Conservation (phyloP, 306 rosid species). For the Quercus dentata region DNA sequence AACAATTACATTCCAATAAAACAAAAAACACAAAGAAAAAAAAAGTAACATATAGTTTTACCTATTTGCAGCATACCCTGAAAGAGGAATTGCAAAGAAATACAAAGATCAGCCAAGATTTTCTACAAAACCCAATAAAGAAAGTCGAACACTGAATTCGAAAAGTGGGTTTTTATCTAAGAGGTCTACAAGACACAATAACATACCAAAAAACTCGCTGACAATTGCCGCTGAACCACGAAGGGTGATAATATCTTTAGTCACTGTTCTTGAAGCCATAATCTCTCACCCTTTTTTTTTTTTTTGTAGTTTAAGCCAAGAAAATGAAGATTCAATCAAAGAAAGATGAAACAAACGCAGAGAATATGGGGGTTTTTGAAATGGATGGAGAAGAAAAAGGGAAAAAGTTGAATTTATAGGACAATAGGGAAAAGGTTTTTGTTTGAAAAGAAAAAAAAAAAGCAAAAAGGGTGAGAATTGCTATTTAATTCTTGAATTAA, state of each 20-base stretch:
- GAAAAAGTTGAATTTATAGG: no score
- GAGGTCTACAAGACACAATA: no score
- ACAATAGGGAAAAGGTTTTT: no score
- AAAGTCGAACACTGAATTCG: background rate
- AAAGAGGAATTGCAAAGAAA: conserved; percentile 11
- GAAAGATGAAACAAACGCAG: background rate
- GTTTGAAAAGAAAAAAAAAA: no score
- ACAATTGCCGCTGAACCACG: conserved; percentile 96
- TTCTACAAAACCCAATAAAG: background rate
- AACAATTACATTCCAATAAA: background rate
- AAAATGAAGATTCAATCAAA: background rate
- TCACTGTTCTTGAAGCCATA: conserved; percentile 74
- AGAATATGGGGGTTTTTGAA: background rate
- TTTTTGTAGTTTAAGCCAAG: background rate
- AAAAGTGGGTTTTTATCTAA: no score
- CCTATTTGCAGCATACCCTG: conserved; percentile 99
- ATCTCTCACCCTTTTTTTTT: background rate
- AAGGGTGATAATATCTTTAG: conserved; percentile 93
- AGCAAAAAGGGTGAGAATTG: no score
- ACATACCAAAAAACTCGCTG: conserved; percentile 93
- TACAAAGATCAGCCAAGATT: background rate
- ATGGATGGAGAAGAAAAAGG: background rate
- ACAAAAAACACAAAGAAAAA: background rate
- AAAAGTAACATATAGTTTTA: conserved; percentile 9
- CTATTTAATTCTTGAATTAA: background rate